phyloP scores from a whole-genome alignment of 495 filamentous ascomycete species.

The Podospora didyma region DNA sequence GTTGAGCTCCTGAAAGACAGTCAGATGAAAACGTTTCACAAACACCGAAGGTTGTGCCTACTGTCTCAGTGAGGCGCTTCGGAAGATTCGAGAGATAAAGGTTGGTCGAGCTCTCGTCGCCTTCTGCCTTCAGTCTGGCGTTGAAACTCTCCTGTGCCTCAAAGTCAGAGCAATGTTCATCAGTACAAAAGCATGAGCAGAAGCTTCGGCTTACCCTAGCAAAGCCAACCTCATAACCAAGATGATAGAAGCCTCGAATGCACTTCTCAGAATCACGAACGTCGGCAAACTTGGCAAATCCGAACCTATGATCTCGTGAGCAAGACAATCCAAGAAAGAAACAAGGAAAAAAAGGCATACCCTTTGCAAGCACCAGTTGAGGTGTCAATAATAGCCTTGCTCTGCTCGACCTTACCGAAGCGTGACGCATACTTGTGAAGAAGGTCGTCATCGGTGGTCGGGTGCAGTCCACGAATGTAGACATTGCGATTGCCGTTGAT shows the following conservation, averaged over 20 bases:
- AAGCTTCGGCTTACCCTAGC: constrained; percentile 58
- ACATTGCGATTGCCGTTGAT: constrained; percentile 85
- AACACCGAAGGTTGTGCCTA: constrained; percentile 32
- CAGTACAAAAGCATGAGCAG: not conserved
- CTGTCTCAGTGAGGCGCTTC: constrained; percentile 81
- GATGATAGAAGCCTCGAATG: constrained; percentile 90
- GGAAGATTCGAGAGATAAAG: constrained; percentile 96
- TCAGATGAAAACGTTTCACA: constrained; percentile 2
- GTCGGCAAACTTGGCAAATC: constrained; percentile 89
- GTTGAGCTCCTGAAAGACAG: constrained; percentile 55
- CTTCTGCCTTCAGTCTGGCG: constrained; percentile 85
- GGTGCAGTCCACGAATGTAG: constrained; percentile 92
- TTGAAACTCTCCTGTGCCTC: constrained; percentile 82
- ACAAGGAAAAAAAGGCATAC: constrained; percentile 42
- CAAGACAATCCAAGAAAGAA: not conserved
- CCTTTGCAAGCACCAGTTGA: constrained; percentile 91
- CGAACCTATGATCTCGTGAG: constrained; percentile 55
- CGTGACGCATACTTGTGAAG: constrained; percentile 75
- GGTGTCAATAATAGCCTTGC: constrained; percentile 95
- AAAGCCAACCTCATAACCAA: constrained; percentile 95
- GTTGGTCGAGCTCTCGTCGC: constrained; percentile 83
- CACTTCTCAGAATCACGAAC: constrained; percentile 88
- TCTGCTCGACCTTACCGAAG: constrained; percentile 87
- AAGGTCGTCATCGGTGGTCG: constrained; percentile 90
- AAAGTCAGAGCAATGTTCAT: not conserved